Conservation (phyloP, 495 filamentous ascomycete genomes). For the Podospora conica region DNA sequence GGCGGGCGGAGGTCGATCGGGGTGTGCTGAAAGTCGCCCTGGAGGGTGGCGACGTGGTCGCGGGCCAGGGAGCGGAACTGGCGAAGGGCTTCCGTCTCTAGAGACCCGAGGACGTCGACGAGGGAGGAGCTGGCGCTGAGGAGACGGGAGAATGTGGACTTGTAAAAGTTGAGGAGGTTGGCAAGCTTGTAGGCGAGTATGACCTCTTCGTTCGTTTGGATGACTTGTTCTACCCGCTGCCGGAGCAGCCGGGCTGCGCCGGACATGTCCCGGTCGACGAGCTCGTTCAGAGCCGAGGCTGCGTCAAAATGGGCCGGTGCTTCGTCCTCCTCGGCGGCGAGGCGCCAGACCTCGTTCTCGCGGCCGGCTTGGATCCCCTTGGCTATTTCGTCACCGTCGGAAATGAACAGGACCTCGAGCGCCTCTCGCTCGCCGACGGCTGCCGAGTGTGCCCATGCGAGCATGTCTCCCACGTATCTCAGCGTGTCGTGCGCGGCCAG, state of each 20-base stretch:
- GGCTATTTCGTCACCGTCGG: slow-evolving; percentile 85
- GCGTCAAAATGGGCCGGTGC: slow-evolving; percentile 63
- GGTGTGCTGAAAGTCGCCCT: slow-evolving; percentile 59
- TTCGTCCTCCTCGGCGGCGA: slow-evolving; percentile 53
- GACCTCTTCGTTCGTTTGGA: slow-evolving; percentile 86
- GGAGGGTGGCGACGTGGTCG: slow-evolving; percentile 67
- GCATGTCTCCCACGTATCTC: slow-evolving; percentile 93
- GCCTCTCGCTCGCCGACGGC: slow-evolving; percentile 91
- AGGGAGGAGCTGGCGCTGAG: slow-evolving; percentile 64
- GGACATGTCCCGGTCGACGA: slow-evolving; percentile 80
- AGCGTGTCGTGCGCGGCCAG: slow-evolving; percentile 86
- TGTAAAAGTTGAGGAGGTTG: slow-evolving; percentile 86
- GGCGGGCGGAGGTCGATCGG: slow-evolving; percentile 70
- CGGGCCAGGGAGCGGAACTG: slow-evolving; percentile 77
- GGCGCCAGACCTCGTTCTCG: slow-evolving; percentile 81
- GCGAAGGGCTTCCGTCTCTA: slow-evolving; percentile 71
- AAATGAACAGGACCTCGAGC: slow-evolving; percentile 83
- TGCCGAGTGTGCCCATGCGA: slow-evolving; percentile 93
- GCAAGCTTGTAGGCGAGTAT: slow-evolving; percentile 84
- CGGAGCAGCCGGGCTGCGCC: slow-evolving; percentile 71
- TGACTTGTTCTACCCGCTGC: slow-evolving; percentile 82
- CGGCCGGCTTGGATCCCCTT: slow-evolving; percentile 78
- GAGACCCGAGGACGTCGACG: slow-evolving; percentile 55
- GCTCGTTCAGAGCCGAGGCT: slow-evolving; percentile 72
- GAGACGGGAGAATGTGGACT: slow-evolving; percentile 71